These are phyloP conservation scores for Encephalitozoon intestinalis DNA, from an alignment of 371 early-diverging fungal species.

Conservation along the genomic window DNA sequence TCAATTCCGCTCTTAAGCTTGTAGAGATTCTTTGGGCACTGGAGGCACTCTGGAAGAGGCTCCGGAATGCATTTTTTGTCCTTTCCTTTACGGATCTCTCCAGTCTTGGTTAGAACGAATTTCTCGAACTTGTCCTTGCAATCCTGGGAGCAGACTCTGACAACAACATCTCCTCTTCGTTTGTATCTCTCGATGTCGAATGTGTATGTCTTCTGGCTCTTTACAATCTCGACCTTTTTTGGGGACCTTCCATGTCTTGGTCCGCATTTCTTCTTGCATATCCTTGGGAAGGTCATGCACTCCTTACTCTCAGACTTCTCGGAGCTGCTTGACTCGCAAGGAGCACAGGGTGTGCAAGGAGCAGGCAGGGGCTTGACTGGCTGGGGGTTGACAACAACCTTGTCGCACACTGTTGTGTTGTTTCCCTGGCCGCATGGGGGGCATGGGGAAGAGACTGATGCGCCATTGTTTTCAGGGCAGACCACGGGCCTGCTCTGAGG, in stretches of 20 bases:
- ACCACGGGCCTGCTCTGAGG: background rate
- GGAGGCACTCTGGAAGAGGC: background rate
- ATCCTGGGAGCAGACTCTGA: background rate
- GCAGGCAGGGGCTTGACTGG: too few species aligned
- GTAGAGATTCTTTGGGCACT: background rate
- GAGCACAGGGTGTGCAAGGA: background rate
- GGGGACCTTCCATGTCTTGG: background rate
- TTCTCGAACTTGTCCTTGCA: conserved; percentile 1
- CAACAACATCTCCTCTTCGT: background rate
- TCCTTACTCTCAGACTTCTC: background rate
- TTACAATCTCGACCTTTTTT: background rate
- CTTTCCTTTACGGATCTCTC: background rate
- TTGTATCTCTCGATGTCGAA: background rate
- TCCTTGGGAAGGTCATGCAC: background rate
- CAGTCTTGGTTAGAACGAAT: background rate
- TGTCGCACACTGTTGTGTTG: background rate
- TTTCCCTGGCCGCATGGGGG: background rate
- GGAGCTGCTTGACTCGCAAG: background rate
- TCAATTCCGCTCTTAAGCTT: background rate
- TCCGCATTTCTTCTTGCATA: background rate
- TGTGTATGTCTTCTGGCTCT: background rate
- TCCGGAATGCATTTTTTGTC: background rate
- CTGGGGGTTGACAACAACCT: background rate
- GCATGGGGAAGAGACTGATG: too few species aligned
- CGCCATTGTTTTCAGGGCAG: background rate